Evolutionary conservation across 2,329 filamentous ascomycete species (phyloP), one percentile per base, ranked within the genome.

Genomic region (Ophiostoma sp.): DNA sequence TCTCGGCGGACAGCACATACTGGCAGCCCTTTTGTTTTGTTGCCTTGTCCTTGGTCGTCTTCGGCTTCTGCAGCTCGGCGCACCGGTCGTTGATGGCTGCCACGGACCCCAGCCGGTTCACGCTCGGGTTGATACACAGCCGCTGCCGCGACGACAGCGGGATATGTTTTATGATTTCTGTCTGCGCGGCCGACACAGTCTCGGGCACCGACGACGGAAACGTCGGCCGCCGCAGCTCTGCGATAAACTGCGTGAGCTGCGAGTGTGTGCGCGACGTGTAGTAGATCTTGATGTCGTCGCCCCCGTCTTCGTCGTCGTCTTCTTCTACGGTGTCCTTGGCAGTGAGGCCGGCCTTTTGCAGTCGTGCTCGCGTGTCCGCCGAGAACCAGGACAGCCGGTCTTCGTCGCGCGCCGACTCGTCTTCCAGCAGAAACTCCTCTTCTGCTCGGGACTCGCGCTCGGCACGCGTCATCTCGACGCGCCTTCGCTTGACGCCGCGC

Each of bases 221-320:
- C 0, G 80, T 79, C n/a, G 96, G 91, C 41, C 92, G 87, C 1
- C 89, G 86, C 65, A 97, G 79, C 76, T 97, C 93, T 58, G 87
- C 85, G 18, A 94, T 88, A 77, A 97, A 96, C 75, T 97, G 93
- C 0, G 90, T 89, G 14, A 97, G 79, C 75, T 97, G 93, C 2
- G 93, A 97, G 77, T 97, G 93, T 0, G 93, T 97, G 75, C 93
- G 86, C 7, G 93, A 97, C 68, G 93, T 95, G 78, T 94, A 97
- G 77, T 91, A 96, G 66, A 97, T 91, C 82, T 68, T 96, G 66
- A 90, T 81, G 72, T 90, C 87, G 67, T 92, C 86, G 9, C 85
- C 81, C 7, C 83, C 77, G 49, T 85, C 69, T 1, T 58, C 69
- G 1, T 69, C 69, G 12, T 85, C 81, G 7, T 83, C 77, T 52